Conservation (phyloP, 345 rosid species). For the Populus ilicifolia region DNA sequence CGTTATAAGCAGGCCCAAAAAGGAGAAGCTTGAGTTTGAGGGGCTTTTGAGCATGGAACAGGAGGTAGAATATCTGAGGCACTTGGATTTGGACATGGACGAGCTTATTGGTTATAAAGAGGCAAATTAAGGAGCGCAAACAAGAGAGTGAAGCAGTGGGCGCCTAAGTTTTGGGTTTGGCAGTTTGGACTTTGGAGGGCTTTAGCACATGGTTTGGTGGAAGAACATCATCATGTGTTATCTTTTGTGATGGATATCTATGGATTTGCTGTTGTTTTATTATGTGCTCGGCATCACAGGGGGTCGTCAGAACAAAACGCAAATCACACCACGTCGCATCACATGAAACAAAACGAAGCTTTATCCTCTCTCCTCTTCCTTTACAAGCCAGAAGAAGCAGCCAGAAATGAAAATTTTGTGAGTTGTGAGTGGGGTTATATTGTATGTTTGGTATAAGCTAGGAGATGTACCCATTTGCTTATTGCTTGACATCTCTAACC, state of each 20-base stretch:
- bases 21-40: background rate
- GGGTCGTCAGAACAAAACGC: too few species aligned
- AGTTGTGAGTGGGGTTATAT: too few species aligned
- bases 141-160: background rate
- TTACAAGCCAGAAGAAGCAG: too few species aligned
- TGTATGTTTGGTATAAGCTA: too few species aligned
- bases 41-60: background rate
- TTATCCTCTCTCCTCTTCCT: too few species aligned
- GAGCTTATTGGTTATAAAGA: background rate
- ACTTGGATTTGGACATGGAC: background rate
- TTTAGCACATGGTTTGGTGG: background rate
- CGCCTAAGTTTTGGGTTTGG: conserved; percentile 3
- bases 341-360: too few species aligned
- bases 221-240: background rate
- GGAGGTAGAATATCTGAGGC: background rate
- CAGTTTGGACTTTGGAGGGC: too few species aligned
- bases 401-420: too few species aligned
- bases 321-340: too few species aligned
- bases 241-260: background rate
- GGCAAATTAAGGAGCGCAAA: background rate
- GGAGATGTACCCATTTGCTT: too few species aligned
- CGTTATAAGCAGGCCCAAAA: background rate
- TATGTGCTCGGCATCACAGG: too few species aligned
- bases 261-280: background rate
- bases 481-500: too few species aligned